These are phyloP conservation scores for Camellia sinensis DNA, from an alignment of 148 eudicot genomes.

Conservation along the genomic window DNA sequence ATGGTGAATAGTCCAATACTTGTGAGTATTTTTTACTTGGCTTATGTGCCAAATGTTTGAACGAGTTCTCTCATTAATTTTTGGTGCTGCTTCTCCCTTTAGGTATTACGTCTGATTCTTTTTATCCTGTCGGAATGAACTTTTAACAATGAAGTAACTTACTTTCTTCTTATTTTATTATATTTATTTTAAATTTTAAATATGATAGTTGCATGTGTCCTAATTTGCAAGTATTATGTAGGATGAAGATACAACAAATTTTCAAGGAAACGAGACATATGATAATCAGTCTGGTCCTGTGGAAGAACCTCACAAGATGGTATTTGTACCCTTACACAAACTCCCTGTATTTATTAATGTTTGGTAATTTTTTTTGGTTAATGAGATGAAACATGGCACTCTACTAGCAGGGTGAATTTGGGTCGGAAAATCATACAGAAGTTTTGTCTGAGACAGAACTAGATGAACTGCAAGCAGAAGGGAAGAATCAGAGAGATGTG, in stretches of 20 bases:
- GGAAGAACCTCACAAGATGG: slow-evolving; percentile 57
- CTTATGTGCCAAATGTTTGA: too few relatives aligned
- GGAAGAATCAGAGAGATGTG: slow-evolving; percentile 23
- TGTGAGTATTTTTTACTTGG: neutral
- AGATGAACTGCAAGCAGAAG: slow-evolving; percentile 27
- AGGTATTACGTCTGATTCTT: neutral
- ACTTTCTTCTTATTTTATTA: too few relatives aligned
- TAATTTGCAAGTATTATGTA: slow-evolving; percentile 21
- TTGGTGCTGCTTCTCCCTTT: neutral
- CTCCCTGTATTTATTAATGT: neutral
- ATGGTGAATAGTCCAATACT: neutral
- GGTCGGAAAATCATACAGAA: slow-evolving; percentile 41
- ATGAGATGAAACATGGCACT: neutral
- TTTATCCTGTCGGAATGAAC: neutral
- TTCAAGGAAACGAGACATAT: slow-evolving; percentile 46
- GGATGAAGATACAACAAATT: slow-evolving; percentile 41
- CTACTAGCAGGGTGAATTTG: slow-evolving; percentile 43
- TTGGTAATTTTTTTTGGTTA: neutral
- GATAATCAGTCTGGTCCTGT: slow-evolving; percentile 37
- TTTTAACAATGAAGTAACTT: neutral
- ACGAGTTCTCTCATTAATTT: neutral
- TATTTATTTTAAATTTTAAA: too few relatives aligned
- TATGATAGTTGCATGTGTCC: neutral
- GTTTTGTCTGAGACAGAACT: slow-evolving; percentile 31
- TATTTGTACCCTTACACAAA: neutral